Conservation (phyloP, 2,329 filamentous ascomycete genomes). For the Clathrospora elynae region DNA sequence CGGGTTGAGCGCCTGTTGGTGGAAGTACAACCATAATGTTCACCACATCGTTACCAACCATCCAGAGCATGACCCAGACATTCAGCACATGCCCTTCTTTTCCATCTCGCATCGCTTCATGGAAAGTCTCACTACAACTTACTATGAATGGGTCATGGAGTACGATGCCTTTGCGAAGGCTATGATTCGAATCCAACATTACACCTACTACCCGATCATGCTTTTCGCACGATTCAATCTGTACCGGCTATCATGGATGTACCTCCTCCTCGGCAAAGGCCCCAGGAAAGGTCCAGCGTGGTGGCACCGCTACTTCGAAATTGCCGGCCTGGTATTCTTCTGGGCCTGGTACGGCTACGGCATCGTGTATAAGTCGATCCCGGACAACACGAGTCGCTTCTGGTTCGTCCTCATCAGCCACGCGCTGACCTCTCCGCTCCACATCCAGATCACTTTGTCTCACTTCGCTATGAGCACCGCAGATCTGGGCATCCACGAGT, state of each 20-base stretch:
- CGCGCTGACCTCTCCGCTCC: constrained; percentile 68
- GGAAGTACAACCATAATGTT: constrained; percentile 95
- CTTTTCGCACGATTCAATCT: constrained; percentile 73
- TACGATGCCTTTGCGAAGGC: constrained; percentile 67
- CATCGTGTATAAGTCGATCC: constrained; percentile 65
- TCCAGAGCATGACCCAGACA: constrained; percentile 94
- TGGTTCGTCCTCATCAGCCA: constrained; percentile 68
- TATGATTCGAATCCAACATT: constrained; percentile 65
- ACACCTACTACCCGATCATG: constrained; percentile 72
- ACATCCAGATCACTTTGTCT: constrained; percentile 73
- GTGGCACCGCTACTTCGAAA: constrained; percentile 71
- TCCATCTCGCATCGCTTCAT: constrained; percentile 70
- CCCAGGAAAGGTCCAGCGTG: constrained; percentile 65
- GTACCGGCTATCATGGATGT: constrained; percentile 69
- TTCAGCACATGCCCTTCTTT: constrained; percentile 74
- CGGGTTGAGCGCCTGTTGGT: constrained; percentile 91
- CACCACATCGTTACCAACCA: constrained; percentile 96
- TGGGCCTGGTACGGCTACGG: constrained; percentile 72
- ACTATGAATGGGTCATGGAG: constrained; percentile 68
- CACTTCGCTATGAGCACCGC: constrained; percentile 75
- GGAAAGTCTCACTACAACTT: constrained; percentile 65
- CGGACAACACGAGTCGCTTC: constrained; percentile 62
- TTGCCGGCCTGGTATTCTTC: constrained; percentile 67
- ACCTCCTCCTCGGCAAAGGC: constrained; percentile 62
- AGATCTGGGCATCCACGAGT: constrained; percentile 67